Evolutionary conservation across 495 filamentous ascomycete genomes (phyloP).

Genomic region (Talaromyces proteolyticus): DNA sequence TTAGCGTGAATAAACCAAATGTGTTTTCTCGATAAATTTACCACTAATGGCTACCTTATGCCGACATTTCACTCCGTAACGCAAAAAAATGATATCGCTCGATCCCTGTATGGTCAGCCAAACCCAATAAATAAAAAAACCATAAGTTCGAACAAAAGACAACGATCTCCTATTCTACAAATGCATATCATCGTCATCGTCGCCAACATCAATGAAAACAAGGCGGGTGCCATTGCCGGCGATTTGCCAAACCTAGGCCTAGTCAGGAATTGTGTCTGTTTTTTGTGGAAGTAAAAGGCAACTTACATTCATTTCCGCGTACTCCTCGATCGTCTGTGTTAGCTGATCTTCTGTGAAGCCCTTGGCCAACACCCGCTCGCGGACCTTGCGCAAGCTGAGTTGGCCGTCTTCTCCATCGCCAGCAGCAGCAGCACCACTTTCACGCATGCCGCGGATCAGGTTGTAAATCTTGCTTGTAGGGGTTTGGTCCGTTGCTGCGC

Average conservation of each 20-base stretch:
- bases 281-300: slow-evolving; percentile 1
- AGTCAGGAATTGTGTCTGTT: slow-evolving; percentile 15
- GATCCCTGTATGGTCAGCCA: neutral
- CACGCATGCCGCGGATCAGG: slow-evolving; percentile 77
- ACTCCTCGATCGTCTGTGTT: slow-evolving; percentile 79
- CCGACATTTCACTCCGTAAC: neutral
- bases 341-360: slow-evolving; percentile 96
- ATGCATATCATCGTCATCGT: slow-evolving; percentile 50
- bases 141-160: neutral
- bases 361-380: slow-evolving; percentile 88
- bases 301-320: slow-evolving; percentile 82
- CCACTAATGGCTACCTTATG: neutral
- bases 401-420: slow-evolving; percentile 68
- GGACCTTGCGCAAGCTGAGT: slow-evolving; percentile 77
- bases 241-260: slow-evolving; percentile 85
- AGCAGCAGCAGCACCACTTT: slow-evolving; percentile 71
- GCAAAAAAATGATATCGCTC: neutral
- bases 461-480: slow-evolving; percentile 90
- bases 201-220: slow-evolving; percentile 67
- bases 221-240: slow-evolving; percentile 77
- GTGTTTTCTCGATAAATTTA: too few species aligned
- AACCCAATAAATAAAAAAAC: neutral
- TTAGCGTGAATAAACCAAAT: too few species aligned
- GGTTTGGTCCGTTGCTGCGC: slow-evolving; percentile 60
- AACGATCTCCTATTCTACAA: slow-evolving; percentile 14